Evolutionary conservation across 2,329 filamentous ascomycete species (phyloP).

Genomic region (Alternaria sp.): DNA sequence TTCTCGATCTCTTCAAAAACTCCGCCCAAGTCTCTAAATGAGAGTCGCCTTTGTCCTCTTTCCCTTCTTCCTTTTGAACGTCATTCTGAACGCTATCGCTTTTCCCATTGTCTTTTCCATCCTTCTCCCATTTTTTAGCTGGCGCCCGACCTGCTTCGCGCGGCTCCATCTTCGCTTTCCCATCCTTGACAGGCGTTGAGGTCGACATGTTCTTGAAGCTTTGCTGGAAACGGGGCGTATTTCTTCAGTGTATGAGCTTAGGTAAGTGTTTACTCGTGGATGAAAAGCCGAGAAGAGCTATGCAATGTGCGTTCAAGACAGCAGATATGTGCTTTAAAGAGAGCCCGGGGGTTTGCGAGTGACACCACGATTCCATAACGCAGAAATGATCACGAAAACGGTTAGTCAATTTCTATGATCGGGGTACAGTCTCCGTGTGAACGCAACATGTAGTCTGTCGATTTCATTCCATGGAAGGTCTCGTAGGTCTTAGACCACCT

Average conservation of each 20-base stretch:
- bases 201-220: background rate
- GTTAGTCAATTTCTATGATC: no score
- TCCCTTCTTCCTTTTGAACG: background rate
- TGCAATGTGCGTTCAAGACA: no score
- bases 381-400: background rate
- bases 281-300: no score
- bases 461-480: no score
- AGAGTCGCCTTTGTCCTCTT: background rate
- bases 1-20: background rate
- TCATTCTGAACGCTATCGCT: background rate
- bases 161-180: background rate
- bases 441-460: no score
- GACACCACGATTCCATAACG: no score
- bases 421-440: no score
- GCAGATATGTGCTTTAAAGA: background rate
- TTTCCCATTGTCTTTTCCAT: fast-evolving
- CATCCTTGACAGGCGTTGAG: background rate
- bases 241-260: no score
- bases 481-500: no score
- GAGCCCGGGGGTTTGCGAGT: no score
- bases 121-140: fast-evolving
- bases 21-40: background rate
- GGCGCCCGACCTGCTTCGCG: background rate
- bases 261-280: no score
- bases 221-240: no score